Base-by-base conservation (phyloP, 1,139 yeast genomes). In the Protomyces lactucae-debilis region DNA sequence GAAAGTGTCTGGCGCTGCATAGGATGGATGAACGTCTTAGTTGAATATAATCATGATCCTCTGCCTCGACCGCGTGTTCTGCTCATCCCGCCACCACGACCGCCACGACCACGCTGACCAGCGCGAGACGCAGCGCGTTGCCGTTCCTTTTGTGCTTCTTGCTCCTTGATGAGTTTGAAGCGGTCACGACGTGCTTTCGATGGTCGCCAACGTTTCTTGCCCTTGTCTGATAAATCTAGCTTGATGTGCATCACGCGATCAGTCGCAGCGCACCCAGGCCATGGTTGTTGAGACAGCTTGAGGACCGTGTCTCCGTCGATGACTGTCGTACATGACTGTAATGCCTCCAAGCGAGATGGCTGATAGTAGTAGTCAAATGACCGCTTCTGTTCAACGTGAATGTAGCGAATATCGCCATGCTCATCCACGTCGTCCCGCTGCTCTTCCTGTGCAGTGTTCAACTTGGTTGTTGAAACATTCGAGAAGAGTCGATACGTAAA, bases 1-100 rank as follows among this genome's bases (percentile, higher is more conserved):
- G 52, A 59, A 59, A 18, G 51, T 59, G 14, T 51, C 63, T 40
- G 63, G 63, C 16, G 46, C 57, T 14, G 63, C 53, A 36, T 57
- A 40, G 45, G 14, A 36, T 57, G 28, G 45, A 6, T 23, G 32
- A 25, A 5, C 18, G 8, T 16, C 12, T 9, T 43, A 18, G 12
- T 16, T 2, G 16, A n/a, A 3, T 12, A 18, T n/a, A n/a, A 5
- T 43, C 23, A 43, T 18, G 48, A n/a, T 4, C 48, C 48, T 43
- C 48, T n/a, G 16, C 48, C 48, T 43, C 23, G 48, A 43, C 48
- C 48, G 45, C 56, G 32, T 12, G 37, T 25, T 2, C 52, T 12
- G 14, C 52, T 12, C 46, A 28, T 16, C 16, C 51, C 28, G 8
- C 55, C 51, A 23, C 61, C 61, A 3, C 61, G 23, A n/a, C 48